A percentile compares a stretch with the other conserved stretches of the same genome.
These are phyloP conservation scores for Ceratobasidium papillatum DNA, from an alignment of 1,284 basidiomycete genomes.

Conservation along the genomic window DNA sequence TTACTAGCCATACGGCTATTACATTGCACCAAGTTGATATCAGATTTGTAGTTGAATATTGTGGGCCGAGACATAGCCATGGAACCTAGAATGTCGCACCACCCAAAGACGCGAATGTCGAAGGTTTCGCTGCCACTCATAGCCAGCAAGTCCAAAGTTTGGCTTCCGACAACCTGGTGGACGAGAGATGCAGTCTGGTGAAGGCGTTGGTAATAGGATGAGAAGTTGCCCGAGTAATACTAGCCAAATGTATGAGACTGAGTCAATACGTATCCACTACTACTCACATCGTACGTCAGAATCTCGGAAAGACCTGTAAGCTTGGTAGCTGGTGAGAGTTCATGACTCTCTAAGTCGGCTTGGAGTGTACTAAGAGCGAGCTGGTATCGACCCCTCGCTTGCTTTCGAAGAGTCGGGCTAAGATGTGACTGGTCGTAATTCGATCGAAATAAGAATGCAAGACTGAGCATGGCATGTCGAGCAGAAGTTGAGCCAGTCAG, in stretches of 20 bases:
- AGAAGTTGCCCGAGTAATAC: slow-evolving; percentile 14
- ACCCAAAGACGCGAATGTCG: slow-evolving; percentile 5
- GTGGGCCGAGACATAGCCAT: slow-evolving; percentile 21
- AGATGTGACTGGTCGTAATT: neutral
- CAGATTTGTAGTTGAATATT: slow-evolving; percentile 1
- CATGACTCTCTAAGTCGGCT: neutral
- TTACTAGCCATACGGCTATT: neutral
- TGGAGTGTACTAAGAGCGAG: neutral
- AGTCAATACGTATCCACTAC: neutral
- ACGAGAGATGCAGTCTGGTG: neutral
- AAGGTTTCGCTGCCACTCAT: neutral
- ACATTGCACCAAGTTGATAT: neutral
- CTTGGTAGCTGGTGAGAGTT: neutral
- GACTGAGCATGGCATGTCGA: neutral
- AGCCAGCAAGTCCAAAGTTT: neutral
- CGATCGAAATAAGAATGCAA: slow-evolving; percentile 2
- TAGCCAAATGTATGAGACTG: neutral
- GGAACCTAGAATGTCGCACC: slow-evolving; percentile 30
- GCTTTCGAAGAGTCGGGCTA: neutral
- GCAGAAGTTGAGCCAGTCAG: neutral
- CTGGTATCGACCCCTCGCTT: neutral
- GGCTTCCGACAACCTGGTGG: neutral
- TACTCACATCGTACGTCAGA: neutral
- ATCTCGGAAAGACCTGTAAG: neutral
- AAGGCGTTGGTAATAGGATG: neutral